phyloP scores from a whole-genome alignment of 495 filamentous ascomycete species.

The Aspergillus carlsbadensis region DNA sequence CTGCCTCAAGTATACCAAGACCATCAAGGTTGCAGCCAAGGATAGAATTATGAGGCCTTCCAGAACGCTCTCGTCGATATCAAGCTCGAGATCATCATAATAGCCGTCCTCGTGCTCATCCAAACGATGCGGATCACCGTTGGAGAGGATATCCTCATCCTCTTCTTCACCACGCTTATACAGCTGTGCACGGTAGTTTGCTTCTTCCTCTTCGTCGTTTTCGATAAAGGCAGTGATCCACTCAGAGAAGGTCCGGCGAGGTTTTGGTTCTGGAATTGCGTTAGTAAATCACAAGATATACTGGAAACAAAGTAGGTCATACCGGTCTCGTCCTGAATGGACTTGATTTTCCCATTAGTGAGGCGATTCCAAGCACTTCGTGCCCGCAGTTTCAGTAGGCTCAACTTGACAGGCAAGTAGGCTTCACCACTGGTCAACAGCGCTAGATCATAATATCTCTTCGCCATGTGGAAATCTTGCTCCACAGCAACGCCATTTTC shows the following conservation, averaged over 20 bases:
- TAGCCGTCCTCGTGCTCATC: slow-evolving; percentile 61
- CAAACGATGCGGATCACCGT: slow-evolving; percentile 46
- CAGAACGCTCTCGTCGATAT: slow-evolving; percentile 71
- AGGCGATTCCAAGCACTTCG: slow-evolving; percentile 92
- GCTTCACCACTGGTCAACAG: slow-evolving; percentile 89
- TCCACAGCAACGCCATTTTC: slow-evolving; percentile 92
- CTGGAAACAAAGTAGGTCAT: slow-evolving; percentile 28
- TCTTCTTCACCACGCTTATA: slow-evolving; percentile 59
- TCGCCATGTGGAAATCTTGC: slow-evolving; percentile 97
- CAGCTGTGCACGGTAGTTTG: slow-evolving; percentile 46
- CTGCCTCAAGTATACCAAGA: slow-evolving; percentile 80
- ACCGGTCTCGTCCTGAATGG: slow-evolving; percentile 87
- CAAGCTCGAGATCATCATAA: slow-evolving; percentile 59
- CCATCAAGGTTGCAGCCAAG: slow-evolving; percentile 69
- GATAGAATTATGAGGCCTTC: slow-evolving; percentile 84
- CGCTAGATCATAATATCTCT: slow-evolving; percentile 91
- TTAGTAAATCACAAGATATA: not conserved
- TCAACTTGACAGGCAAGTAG: slow-evolving; percentile 89
- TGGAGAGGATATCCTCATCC: slow-evolving; percentile 51
- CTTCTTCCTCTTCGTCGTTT: slow-evolving; percentile 58
- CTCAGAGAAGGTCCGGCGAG: slow-evolving; percentile 73
- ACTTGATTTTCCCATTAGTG: slow-evolving; percentile 83
- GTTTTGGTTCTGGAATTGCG: slow-evolving; percentile 52
- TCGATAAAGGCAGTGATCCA: slow-evolving; percentile 83
- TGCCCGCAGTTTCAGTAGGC: slow-evolving; percentile 78